Conservation (phyloP, 2,329 filamentous ascomycete genomes). For the Pseudopyricularia javanii region DNA sequence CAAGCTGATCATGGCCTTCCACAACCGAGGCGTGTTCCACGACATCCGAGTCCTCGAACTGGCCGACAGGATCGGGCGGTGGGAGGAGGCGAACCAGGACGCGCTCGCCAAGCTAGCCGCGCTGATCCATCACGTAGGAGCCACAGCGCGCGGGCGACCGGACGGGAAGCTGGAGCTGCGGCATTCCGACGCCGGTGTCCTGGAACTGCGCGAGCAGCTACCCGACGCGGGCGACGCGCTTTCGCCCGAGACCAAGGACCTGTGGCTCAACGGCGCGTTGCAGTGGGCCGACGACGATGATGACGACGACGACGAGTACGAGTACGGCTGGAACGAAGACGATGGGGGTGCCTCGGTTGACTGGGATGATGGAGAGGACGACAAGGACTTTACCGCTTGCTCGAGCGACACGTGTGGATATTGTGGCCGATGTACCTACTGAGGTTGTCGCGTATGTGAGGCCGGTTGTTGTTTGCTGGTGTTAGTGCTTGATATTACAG, state of each 20-base stretch:
- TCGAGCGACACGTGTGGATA: slow-evolving; percentile 10
- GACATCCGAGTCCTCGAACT: slow-evolving; percentile 22
- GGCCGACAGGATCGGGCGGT: slow-evolving; percentile 11
- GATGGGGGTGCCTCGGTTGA: slow-evolving; percentile 11
- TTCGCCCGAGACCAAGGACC: slow-evolving; percentile 12
- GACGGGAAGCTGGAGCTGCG: slow-evolving; percentile 13
- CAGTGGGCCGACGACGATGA: slow-evolving; percentile 1
- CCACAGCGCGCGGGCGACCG: slow-evolving; percentile 5
- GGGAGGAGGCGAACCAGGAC: slow-evolving; percentile 20
- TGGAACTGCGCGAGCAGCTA: slow-evolving; percentile 13
- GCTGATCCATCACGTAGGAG: slow-evolving; percentile 12
- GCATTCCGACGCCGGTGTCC: slow-evolving; percentile 4
- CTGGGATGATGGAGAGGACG: neutral
- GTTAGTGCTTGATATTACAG: too few species aligned
- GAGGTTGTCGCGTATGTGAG: too few species aligned
- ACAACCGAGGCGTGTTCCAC: slow-evolving; percentile 20
- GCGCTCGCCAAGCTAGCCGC: slow-evolving; percentile 18
- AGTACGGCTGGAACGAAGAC: slow-evolving; percentile 8
- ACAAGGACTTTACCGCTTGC: slow-evolving; percentile 12
- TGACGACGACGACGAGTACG: slow-evolving; percentile 9
- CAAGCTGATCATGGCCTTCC: slow-evolving; percentile 27
- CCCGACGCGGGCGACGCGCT: slow-evolving; percentile 9
- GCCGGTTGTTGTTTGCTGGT: too few species aligned
- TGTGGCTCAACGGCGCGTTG: slow-evolving; percentile 9
- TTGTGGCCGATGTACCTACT: slow-evolving; percentile 12